Evolutionary conservation across 805 yeast species (phyloP), one percentile per base, ranked within the genome.

Genomic region (Blastobotrys muscicola): DNA sequence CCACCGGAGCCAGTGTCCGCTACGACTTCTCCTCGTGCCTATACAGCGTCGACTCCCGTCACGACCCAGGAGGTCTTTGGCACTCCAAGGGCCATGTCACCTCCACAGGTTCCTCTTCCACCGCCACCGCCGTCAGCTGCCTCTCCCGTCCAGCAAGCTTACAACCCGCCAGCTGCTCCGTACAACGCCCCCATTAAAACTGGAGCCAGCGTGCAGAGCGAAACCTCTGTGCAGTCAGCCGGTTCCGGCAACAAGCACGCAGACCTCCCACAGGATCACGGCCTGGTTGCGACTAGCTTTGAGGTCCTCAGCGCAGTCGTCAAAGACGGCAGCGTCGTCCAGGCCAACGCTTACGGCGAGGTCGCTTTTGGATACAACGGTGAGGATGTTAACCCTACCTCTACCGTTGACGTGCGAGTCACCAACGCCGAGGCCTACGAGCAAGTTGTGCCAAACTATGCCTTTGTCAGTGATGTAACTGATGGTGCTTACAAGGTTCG

Each of bases 231-330:
- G 48, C 16, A 50, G 35, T 34, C 58, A 52, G 48, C 65, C 65
- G 9, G 52, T 54, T 8, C 49, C 59, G 39, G 26, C 6, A 20
- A 20, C 26, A 20, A 20, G 26, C 26, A 20, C 26, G 12, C 26
- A 4, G 26, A 20, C 26, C 23, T 29, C 23, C 36, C 12, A 12
- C 29, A 6, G 36, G 33, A 4, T 15, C 40, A 33, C 23, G 65
- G 63, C 14, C 49, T 90, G 51, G 85, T 81, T 54, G 79, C 89
- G 2, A 82, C 94, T 38, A 68, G 87, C 50, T 89, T 92, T n/a
- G 97, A 90, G 65, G 78, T 83, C 9, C 69, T 85, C 49, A 80
- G 78, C 57, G 95, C 86, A 4, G 71, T 74, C 13, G 80, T 80
- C 61, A 76, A 74, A 49, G 85, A 80, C 55, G 95, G 94, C 13